Evolutionary conservation across 805 yeast species (phyloP).

Genomic region (Yamadazyma olivae): DNA sequence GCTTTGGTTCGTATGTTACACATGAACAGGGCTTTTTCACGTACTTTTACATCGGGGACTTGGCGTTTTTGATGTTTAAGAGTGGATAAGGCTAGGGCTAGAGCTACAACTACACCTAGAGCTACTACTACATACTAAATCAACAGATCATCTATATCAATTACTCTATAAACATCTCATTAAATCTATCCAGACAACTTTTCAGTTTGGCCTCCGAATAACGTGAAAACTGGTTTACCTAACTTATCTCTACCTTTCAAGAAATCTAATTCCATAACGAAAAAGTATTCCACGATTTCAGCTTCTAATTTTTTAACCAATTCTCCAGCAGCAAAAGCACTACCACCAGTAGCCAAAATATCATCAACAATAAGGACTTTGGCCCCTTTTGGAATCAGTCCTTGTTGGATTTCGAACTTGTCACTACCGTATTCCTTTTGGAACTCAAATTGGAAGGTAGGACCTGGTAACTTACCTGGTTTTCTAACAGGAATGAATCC

Average conservation of each 20-base stretch:
- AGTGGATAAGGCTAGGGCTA: constrained; percentile 46
- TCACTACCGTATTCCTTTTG: constrained; percentile 93
- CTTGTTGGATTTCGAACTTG: constrained; percentile 82
- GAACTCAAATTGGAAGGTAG: constrained; percentile 65
- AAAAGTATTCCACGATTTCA: constrained; percentile 73
- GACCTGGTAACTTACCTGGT: constrained; percentile 93
- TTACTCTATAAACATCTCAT: too few relatives aligned
- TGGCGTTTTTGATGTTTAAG: constrained; percentile 68
- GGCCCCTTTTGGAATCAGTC: constrained; percentile 74
- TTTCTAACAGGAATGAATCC: constrained; percentile 96
- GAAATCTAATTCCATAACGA: constrained; percentile 93
- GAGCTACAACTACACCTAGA: too few relatives aligned
- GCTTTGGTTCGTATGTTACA: constrained; percentile 76
- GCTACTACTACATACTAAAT: too few relatives aligned
- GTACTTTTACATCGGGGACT: constrained; percentile 66
- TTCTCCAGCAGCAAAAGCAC: constrained; percentile 92
- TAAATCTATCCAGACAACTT: constrained; percentile 21
- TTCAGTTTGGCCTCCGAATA: constrained; percentile 78
- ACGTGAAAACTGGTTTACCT: constrained; percentile 83
- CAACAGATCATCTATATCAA: too few relatives aligned
- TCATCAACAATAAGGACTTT: constrained; percentile 90
- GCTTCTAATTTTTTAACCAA: constrained; percentile 66
- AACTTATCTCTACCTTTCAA: constrained; percentile 89
- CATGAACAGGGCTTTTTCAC: constrained; percentile 73
- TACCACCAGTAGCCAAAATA: constrained; percentile 97